phyloP scores from a whole-genome alignment of 192 early-diverging fungal genomes.

The Coemansia sp. region DNA sequence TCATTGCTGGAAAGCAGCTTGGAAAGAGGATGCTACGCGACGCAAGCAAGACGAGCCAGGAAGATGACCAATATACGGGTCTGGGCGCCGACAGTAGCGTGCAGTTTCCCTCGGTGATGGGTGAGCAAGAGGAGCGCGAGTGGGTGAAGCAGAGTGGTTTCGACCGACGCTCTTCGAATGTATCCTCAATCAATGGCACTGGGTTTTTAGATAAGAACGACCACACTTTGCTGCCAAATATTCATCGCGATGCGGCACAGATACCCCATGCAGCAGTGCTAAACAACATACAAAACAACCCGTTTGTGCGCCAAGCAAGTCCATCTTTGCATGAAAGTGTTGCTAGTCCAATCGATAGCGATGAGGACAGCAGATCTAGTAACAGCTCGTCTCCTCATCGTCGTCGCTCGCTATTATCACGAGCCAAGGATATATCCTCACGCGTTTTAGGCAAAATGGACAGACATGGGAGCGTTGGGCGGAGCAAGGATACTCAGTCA shows the following conservation, averaged over 20 bases:
- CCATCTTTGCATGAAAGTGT: not conserved
- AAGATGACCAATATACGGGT: constrained; percentile 33
- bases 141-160: constrained; percentile 16
- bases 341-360: not conserved
- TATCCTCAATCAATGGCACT: constrained; percentile 24
- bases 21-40: constrained; percentile 28
- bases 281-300: not conserved
- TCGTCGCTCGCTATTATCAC: constrained; percentile 18
- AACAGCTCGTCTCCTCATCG: constrained; percentile 5
- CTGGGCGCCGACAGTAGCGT: constrained; percentile 19
- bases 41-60: not conserved
- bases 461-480: not conserved
- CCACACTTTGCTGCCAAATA: not conserved
- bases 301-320: not conserved
- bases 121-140: constrained; percentile 37
- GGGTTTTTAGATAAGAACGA: constrained; percentile 9
- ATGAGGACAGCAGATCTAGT: not conserved
- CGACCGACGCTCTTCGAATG: constrained; percentile 9
- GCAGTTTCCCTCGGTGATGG: constrained; percentile 38
- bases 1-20: constrained; percentile 25
- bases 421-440: constrained; percentile 36
- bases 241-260: not conserved
- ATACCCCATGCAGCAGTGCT: not conserved
- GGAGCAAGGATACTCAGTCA: not conserved
- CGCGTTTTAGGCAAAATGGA: constrained; percentile 13